Conservation (phyloP, 805 yeast genomes). For the Candida ipomoeae region DNA sequence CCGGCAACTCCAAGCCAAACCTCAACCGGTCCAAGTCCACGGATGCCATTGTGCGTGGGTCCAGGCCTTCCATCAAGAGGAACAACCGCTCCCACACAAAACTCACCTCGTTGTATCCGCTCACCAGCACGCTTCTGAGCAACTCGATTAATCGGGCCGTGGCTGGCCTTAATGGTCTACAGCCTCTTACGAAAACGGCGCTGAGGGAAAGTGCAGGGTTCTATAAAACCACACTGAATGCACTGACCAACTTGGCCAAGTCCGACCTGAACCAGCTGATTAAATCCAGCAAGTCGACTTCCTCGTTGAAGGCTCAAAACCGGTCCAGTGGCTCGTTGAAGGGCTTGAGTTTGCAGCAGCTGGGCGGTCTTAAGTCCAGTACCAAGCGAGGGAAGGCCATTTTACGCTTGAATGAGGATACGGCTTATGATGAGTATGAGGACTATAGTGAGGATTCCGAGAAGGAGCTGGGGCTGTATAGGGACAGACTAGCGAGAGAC, state of each 20-base stretch:
- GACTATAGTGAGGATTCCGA: slow-evolving; percentile 26
- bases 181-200: slow-evolving; percentile 17
- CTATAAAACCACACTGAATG: slow-evolving; percentile 14
- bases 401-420: slow-evolving; percentile 35
- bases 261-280: slow-evolving; percentile 18
- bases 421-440: slow-evolving; percentile 34
- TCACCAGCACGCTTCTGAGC: slow-evolving; percentile 18
- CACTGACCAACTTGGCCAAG: slow-evolving; percentile 4
- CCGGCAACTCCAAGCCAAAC: slow-evolving; percentile 20
- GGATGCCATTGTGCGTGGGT: slow-evolving; percentile 31
- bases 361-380: slow-evolving; percentile 33
- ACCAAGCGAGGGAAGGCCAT: slow-evolving; percentile 38
- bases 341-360: slow-evolving; percentile 7
- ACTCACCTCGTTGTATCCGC: slow-evolving; percentile 18
- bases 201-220: slow-evolving; percentile 15
- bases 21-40: slow-evolving; percentile 39
- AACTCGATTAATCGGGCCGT: slow-evolving; percentile 8
- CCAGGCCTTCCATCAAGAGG: slow-evolving; percentile 24
- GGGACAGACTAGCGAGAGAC: background rate
- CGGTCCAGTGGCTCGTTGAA: slow-evolving; percentile 9
- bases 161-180: slow-evolving; percentile 6
- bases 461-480: background rate
- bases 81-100: slow-evolving; percentile 37
- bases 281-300: slow-evolving; percentile 29
- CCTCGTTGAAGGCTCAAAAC: slow-evolving; percentile 30